Percentiles rank a stretch among this genome's conserved stretches.
Conservation (phyloP, 768 basidiomycete genomes). For the Pisolithus marmoratus region DNA sequence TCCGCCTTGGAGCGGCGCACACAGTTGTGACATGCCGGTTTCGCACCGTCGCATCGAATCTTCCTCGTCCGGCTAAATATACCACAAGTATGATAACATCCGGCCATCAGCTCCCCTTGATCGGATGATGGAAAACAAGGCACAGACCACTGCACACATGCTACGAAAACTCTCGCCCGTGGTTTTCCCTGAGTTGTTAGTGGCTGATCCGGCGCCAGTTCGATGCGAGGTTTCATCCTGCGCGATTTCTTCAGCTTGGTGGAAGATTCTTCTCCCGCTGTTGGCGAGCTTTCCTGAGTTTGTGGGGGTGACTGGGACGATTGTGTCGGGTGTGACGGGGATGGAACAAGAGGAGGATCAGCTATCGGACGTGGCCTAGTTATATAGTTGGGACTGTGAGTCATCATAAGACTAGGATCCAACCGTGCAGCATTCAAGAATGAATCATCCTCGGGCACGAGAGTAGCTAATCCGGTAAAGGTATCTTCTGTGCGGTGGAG, state of each 20-base stretch:
- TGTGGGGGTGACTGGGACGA: neutral
- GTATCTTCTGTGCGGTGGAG: slow-evolving; percentile 3
- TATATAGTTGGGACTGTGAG: neutral
- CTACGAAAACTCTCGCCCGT: slow-evolving; percentile 70
- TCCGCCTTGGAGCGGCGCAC: slow-evolving; percentile 40
- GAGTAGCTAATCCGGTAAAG: neutral
- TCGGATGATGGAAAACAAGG: neutral
- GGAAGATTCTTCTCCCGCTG: neutral
- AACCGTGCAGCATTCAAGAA: neutral
- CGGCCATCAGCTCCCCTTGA: neutral
- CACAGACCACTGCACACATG: slow-evolving; percentile 69
- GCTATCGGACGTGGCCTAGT: neutral
- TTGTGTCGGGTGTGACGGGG: neutral
- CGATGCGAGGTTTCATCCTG: slow-evolving; percentile 55
- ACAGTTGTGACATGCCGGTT: slow-evolving; percentile 73
- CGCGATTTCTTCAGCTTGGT: slow-evolving; percentile 33
- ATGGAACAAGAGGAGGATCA: neutral
- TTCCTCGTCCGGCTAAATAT: slow-evolving; percentile 62
- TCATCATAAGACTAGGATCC: neutral
- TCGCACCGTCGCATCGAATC: slow-evolving; percentile 78
- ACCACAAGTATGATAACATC: slow-evolving; percentile 5
- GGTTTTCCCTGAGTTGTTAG: slow-evolving; percentile 78
- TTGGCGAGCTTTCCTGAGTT: neutral
- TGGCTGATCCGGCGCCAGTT: slow-evolving; percentile 70
- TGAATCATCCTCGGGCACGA: neutral